Percentiles rank a stretch among this genome's conserved stretches.
phyloP scores from a whole-genome alignment of 2,329 filamentous ascomycete genomes.

The Aureobasidium mangrovei region DNA sequence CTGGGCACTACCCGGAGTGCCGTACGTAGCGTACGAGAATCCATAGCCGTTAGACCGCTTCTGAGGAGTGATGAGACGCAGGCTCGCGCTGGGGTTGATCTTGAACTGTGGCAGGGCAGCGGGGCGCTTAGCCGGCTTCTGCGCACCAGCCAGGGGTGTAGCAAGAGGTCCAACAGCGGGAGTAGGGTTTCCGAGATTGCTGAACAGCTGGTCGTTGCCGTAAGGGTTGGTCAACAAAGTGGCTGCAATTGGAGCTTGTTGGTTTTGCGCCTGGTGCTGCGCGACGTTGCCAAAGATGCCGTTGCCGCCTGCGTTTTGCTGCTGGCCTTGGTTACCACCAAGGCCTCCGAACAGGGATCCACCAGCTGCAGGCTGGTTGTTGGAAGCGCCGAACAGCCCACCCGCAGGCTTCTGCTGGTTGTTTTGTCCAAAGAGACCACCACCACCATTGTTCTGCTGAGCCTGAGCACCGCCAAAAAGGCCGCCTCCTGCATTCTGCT shows the following conservation, averaged over 20 bases:
- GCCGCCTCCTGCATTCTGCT: conserved; percentile 24
- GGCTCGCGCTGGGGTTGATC: conserved; percentile 70
- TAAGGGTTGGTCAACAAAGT: conserved; percentile 84
- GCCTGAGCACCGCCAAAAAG: conserved; percentile 31
- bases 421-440: conserved; percentile 39
- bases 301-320: conserved; percentile 21
- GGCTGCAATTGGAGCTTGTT: conserved; percentile 54
- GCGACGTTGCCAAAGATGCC: conserved; percentile 36
- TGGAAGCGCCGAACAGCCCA: conserved; percentile 12
- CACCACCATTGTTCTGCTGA: conserved; percentile 43
- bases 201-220: conserved; percentile 79
- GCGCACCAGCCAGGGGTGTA: conserved; percentile 70
- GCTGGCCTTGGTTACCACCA: conserved; percentile 30
- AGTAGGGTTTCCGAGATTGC: conserved; percentile 56
- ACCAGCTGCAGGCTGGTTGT: conserved; percentile 15
- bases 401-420: conserved; percentile 32
- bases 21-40: conserved; percentile 88
- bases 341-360: conserved; percentile 26
- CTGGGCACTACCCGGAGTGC: conserved; percentile 64
- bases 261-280: conserved; percentile 35
- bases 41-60: conserved; percentile 68
- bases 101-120: conserved; percentile 74
- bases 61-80: conserved; percentile 72
- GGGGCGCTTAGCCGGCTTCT: conserved; percentile 68
- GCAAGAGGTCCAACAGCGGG: conserved; percentile 80